Evolutionary conservation across 2,329 filamentous ascomycete species (phyloP), one percentile per base, ranked within the genome.

Genomic region (Colletotrichum cordylinicola): DNA sequence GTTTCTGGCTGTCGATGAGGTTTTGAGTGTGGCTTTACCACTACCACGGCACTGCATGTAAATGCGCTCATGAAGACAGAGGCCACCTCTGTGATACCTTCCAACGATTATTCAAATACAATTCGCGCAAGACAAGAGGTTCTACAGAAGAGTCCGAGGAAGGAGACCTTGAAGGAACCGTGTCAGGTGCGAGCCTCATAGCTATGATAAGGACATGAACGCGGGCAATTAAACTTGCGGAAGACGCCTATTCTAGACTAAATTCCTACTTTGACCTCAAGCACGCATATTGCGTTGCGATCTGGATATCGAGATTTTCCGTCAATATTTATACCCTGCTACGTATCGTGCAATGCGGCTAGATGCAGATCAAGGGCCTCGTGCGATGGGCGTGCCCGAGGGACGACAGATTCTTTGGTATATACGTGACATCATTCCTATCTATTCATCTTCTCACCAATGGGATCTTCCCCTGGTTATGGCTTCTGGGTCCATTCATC

Each of bases 1-100:
- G n/a, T n/a, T n/a, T 16, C 6, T 15, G 0, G 39, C 18, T 43
- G 39, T 1, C 18, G 39, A n/a, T 43, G 39, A 48, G 39, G 9
- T 9, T n/a, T 48, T n/a, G 0, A n/a, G 4, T 7, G 2, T n/a
- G 18, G 18, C 0, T n/a, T 6, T 9, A 48, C 0, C 39, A 48
- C 2, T 48, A 2, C 18, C 18, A 48, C 39, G 0, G 18, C 5
- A 2, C 0, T 48, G 39, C 39, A 48, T 12, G 1, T n/a, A 1
- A 48, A 2, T 48, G 39, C n/a, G 3, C 18, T n/a, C 5, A 48
- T 4, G 39, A 48, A 48, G 5, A 0, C 39, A 48, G 0, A 48
- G 18, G 10, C 24, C 39, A 48, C 2, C 39, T 48, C 39, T 48
- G 39, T 2, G 6, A 48, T 48, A 12, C 2, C 6, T 2, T 21